Evolutionary conservation across 495 filamentous ascomycete species (phyloP).

Genomic region (Neurospora sp.): DNA sequence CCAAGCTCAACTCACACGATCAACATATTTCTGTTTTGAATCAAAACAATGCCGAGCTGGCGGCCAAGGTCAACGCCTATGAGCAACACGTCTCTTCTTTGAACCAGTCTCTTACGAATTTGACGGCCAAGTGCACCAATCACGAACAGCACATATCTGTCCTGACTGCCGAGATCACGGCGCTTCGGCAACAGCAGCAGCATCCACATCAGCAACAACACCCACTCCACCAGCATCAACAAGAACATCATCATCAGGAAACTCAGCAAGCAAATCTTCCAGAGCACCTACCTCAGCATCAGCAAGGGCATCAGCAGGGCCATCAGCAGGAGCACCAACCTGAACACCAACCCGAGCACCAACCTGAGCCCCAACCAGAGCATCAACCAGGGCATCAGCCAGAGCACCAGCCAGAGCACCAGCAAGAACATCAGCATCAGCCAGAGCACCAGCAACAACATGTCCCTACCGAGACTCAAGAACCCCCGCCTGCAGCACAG

Average conservation of each 20-base stretch:
- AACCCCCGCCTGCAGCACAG: neutral
- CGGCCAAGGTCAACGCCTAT: constrained; percentile 29
- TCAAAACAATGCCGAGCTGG: constrained; percentile 17
- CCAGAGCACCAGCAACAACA: neutral
- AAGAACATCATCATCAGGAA: neutral
- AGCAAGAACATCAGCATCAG: neutral
- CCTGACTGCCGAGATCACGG: constrained; percentile 12
- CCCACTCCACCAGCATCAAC: neutral
- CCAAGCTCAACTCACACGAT: constrained; percentile 34
- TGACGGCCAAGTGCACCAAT: constrained; percentile 26
- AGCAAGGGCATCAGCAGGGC: neutral
- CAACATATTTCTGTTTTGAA: constrained; percentile 9
- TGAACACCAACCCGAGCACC: neutral
- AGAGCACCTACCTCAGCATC: neutral
- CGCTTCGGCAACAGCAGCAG: constrained; percentile 10
- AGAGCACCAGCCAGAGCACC: neutral
- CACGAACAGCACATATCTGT: constrained; percentile 29
- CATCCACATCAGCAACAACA: neutral
- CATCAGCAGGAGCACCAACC: neutral
- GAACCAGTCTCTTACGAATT: constrained; percentile 13
- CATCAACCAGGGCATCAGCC: neutral
- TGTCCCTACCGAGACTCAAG: neutral
- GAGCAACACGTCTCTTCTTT: constrained; percentile 22
- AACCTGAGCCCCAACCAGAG: neutral
- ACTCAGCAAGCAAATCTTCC: neutral